Evolutionary conservation across 139 green algal species (phyloP), one percentile per base, ranked within the genome.

Genomic region (Micromonas commoda): DNA sequence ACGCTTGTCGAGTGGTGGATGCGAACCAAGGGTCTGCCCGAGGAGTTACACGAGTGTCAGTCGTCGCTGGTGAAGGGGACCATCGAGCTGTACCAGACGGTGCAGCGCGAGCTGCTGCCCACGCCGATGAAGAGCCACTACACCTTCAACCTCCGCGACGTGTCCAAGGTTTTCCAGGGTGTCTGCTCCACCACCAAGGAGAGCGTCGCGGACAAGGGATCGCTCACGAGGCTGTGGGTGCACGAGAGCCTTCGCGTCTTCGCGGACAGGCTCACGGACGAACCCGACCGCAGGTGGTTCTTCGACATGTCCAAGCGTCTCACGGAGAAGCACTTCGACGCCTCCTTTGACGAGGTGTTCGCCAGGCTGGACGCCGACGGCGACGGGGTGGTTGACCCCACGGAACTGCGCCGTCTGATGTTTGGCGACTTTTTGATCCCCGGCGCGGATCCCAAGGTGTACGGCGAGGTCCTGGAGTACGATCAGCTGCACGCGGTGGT

Each of bases 111-210:
- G 83, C 82, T 95, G 77, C 85, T 95, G 81, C 91, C 91, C 72
- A 93, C 88, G 24, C 91, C 91, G 31, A 82, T 79, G 71, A 95
- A 95, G 88, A 87, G 79, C 63, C 88, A 93, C 80, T 95, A 95
- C 85, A 83, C 92, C 29, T 95, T 95, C 85, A 95, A 95, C 83
- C 92, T 86, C 9, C 81, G 91, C 3, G 91, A 95, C 75, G 78
- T 95, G 63, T 86, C 87, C 77, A 92, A 91, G 84, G 86, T 95
- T 68, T 86, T 92, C 38, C 81, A 83, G 61, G 89, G 89, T 71
- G 81, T 91, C 75, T 89, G 90, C 83, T 81, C 89, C 77, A 88
- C 88, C 60, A 90, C 78, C 76, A 89, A 91, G 81, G 71, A 83
- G 1, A 93, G 89, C 82, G 93, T 91, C 83, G 90, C 92, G 82